Percentiles rank a stretch among this genome's conserved stretches.
Evolutionary conservation across 169 alveolate species (phyloP).

Genomic region (Miamiensis avidus): DNA sequence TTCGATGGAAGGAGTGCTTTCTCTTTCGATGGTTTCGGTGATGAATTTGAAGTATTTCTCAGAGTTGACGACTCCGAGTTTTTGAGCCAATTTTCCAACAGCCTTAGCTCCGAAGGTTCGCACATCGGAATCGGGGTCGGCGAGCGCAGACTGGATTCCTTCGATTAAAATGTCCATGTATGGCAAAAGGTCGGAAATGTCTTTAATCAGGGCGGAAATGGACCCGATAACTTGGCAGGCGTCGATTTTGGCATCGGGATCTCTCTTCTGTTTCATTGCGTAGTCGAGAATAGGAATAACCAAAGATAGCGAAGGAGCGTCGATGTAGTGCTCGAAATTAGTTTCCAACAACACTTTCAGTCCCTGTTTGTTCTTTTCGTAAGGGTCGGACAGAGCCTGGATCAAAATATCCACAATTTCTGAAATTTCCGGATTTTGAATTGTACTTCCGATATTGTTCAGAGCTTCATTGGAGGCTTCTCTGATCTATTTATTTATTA

Average conservation of each 20-base stretch:
- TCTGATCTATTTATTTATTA: no score
- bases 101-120: slow-evolving; percentile 80
- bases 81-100: slow-evolving; percentile 71
- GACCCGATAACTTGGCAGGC: slow-evolving; percentile 79
- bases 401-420: slow-evolving; percentile 67
- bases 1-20: slow-evolving; percentile 62
- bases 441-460: slow-evolving; percentile 76
- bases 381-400: slow-evolving; percentile 75
- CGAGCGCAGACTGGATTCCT: slow-evolving; percentile 72
- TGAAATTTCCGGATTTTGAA: slow-evolving; percentile 84
- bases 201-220: slow-evolving; percentile 67
- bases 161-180: slow-evolving; percentile 77
- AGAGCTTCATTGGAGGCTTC: slow-evolving; percentile 78
- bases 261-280: slow-evolving; percentile 69
- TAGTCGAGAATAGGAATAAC: slow-evolving; percentile 81
- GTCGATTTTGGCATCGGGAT: slow-evolving; percentile 60
- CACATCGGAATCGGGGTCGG: slow-evolving; percentile 77
- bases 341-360: slow-evolving; percentile 75
- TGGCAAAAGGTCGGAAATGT: slow-evolving; percentile 75
- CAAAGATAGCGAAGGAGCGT: slow-evolving; percentile 84
- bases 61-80: slow-evolving; percentile 67
- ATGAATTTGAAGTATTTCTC: slow-evolving; percentile 71
- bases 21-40: slow-evolving; percentile 56
- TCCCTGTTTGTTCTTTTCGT: slow-evolving; percentile 65
- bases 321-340: slow-evolving; percentile 78